These are phyloP conservation scores for Erythrobasidium hasegawianum DNA, from an alignment of 1,284 basidiomycete species.

Conservation along the genomic window DNA sequence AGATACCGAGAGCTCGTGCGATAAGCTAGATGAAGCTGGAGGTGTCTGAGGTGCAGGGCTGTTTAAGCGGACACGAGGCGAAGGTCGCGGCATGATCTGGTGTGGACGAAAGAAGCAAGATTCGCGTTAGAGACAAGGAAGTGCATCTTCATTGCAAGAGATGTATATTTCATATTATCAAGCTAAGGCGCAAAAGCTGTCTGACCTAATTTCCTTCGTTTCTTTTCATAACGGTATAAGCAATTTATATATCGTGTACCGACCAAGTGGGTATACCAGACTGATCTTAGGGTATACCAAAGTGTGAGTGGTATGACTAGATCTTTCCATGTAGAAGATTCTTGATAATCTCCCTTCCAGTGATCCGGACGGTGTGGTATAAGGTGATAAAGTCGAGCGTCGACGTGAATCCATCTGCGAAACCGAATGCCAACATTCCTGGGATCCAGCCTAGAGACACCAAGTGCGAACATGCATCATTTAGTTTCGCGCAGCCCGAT, in stretches of 20 bases:
- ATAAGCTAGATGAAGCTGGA: conserved; percentile 3
- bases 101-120: too few relatives aligned
- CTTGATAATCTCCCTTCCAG: conserved; percentile 72
- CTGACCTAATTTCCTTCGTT: too few relatives aligned
- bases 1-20: not conserved
- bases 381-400: conserved; percentile 84
- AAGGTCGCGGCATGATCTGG: conserved; percentile 12
- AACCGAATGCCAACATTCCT: conserved; percentile 70
- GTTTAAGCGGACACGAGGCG: conserved; percentile 21
- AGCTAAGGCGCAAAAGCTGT: too few relatives aligned
- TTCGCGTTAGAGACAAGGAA: too few relatives aligned
- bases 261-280: not conserved
- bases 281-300: not conserved
- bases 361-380: conserved; percentile 72
- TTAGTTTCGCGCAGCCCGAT: too few relatives aligned
- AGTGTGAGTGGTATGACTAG: conserved; percentile 49
- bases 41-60: conserved; percentile 31
- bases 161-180: too few relatives aligned
- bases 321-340: conserved; percentile 83
- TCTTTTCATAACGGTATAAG: too few relatives aligned
- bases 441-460: conserved; percentile 51
- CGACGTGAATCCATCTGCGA: conserved; percentile 78
- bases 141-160: too few relatives aligned
- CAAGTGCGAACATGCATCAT: too few relatives aligned
- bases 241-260: too few relatives aligned